Base-by-base conservation (phyloP, 768 basidiomycete species). In the Exidia glandulosa region DNA sequence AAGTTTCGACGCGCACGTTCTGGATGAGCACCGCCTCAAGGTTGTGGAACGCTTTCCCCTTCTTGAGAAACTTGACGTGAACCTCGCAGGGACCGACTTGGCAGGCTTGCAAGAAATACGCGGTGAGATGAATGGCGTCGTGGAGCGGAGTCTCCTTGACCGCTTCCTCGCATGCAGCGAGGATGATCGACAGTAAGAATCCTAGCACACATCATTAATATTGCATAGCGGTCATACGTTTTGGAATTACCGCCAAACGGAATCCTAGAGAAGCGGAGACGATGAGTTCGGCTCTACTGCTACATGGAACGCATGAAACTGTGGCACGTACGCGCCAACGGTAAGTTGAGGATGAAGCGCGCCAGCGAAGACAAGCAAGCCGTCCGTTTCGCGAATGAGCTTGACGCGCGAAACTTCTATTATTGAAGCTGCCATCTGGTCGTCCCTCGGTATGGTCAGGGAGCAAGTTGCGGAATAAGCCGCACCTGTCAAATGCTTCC, bases 71-170 rank as follows among this genome's bases (percentile, higher is more conserved):
- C 4, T 72, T 74, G 1, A 87, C 71, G 52, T 70, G 77, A 12
- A 86, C 75, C 56, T 78, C 75, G 62, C 79, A 82, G 2, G 72
- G 62, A 3, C 70, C 72, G 3, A 72, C 60, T 7, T 69, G 68
- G 0, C 81, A 76, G 2, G 80, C 69, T 25, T 75, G 73, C 37
- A 85, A 72, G 65, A 76, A 88, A 64, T 86, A 81, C 2, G 81
- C 81, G 16, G 79, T 82, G 56, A 85, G 69, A 66, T 86, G 80
- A 48, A 86, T 72, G 19, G 81, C 81, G 63, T 87, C 84, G 19
- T 65, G 69, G 67, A 85, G 84, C 13, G 64, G 27, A 9, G 79
- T 77, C 2, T 67, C 31, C 30, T 54, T 27, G 25, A 54, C 50
- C 7, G 50, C 50, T 27, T 27, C 50, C 19, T 27, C 50, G 50